phyloP scores from a whole-genome alignment of 495 filamentous ascomycete species.

The Trypethelium eluteriae region DNA sequence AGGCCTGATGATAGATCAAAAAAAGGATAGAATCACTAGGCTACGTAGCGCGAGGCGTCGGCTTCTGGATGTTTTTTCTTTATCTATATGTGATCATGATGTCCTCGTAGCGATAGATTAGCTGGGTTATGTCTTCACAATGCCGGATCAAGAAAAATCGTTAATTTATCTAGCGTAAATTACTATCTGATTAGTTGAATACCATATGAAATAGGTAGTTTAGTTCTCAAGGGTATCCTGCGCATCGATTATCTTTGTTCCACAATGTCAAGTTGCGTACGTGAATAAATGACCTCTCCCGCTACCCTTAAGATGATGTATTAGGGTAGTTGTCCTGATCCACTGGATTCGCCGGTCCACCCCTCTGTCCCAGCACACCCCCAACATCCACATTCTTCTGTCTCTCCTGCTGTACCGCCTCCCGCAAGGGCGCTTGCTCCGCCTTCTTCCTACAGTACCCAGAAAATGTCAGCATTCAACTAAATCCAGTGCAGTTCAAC shows the following conservation, averaged over 20 bases:
- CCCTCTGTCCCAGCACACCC: slow-evolving; percentile 34
- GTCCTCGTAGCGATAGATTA: too few relatives aligned
- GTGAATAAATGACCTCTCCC: background rate
- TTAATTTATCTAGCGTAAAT: background rate
- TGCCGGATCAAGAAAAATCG: background rate
- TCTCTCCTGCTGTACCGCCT: slow-evolving; percentile 30
- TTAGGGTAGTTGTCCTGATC: slow-evolving; percentile 31
- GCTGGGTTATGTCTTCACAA: too few relatives aligned
- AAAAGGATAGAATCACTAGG: background rate
- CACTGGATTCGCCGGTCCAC: slow-evolving; percentile 37
- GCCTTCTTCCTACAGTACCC: slow-evolving; percentile 37
- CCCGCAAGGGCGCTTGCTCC: slow-evolving; percentile 33
- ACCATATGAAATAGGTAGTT: background rate
- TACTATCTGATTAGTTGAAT: background rate
- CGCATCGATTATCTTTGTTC: background rate
- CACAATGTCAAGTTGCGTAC: background rate
- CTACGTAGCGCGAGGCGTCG: background rate
- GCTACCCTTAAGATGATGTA: background rate
- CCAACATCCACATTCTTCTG: slow-evolving; percentile 29
- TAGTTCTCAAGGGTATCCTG: background rate
- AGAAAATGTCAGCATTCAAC: background rate
- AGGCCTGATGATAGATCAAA: background rate
- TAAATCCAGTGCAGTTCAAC: background rate
- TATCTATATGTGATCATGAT: background rate
- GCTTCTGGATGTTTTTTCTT: background rate